A percentile compares a stretch with the other conserved stretches of the same genome.
phyloP scores from a whole-genome alignment of 306 rosid genomes.

The Cajanus cajan region DNA sequence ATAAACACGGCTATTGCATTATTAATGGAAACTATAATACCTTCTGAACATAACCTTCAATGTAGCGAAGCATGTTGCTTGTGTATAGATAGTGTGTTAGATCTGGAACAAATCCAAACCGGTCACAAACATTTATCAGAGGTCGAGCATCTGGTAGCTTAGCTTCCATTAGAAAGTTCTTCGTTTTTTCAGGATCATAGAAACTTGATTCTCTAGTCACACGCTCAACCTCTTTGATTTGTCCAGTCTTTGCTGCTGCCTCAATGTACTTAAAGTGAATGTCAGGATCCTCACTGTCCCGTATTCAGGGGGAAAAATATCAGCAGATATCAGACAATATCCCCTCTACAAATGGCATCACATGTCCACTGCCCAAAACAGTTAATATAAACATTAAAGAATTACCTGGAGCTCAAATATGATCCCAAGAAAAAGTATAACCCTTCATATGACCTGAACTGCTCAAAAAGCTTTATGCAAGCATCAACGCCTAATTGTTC shows the following conservation, averaged over 20 bases:
- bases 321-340: slow-evolving; percentile 19
- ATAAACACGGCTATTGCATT: not conserved
- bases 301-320: slow-evolving; percentile 23
- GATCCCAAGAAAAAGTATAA: slow-evolving; percentile 96
- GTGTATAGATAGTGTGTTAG: slow-evolving; percentile 94
- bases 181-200: slow-evolving; percentile 93
- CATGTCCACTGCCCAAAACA: slow-evolving; percentile 4
- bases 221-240: slow-evolving; percentile 97
- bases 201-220: slow-evolving; percentile 98
- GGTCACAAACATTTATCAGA: slow-evolving; percentile 94
- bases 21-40: slow-evolving; percentile 42
- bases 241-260: slow-evolving; percentile 99
- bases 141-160: slow-evolving; percentile 99
- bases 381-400: slow-evolving; percentile 6
- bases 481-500: slow-evolving; percentile 93
- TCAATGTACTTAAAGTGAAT: slow-evolving; percentile 99
- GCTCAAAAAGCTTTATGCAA: slow-evolving; percentile 96
- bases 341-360: slow-evolving; percentile 6
- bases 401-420: slow-evolving; percentile 94
- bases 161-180: slow-evolving; percentile 97
- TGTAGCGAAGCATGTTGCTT: slow-evolving; percentile 97
- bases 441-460: slow-evolving; percentile 96
- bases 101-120: slow-evolving; percentile 99
- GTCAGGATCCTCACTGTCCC: slow-evolving; percentile 99
- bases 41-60: slow-evolving; percentile 99